These are phyloP conservation scores for Solanum lycopersicoides DNA, from an alignment of 257 asterid species.

Conservation along the genomic window DNA sequence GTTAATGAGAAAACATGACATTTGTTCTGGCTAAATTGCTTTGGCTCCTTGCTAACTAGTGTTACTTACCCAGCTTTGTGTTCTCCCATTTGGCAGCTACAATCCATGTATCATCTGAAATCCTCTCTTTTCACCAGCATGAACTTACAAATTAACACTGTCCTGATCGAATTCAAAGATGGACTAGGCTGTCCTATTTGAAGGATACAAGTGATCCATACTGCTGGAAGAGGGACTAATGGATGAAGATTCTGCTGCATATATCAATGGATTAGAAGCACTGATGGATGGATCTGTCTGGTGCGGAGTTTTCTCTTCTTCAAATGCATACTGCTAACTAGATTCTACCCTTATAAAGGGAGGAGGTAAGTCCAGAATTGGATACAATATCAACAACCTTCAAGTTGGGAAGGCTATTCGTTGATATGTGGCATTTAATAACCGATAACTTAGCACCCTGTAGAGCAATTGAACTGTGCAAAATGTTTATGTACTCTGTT, in stretches of 20 bases:
- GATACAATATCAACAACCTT: neutral
- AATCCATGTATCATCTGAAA: neutral
- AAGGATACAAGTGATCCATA: neutral
- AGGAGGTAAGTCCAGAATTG: neutral
- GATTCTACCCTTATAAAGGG: neutral
- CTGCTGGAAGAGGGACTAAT: neutral
- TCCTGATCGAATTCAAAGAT: neutral
- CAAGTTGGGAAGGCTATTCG: neutral
- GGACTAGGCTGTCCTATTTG: neutral
- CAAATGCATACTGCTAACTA: neutral
- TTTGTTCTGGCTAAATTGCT: constrained; percentile 24
- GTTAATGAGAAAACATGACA: constrained; percentile 45
- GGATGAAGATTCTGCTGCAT: neutral
- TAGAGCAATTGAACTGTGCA: neutral
- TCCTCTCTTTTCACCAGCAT: neutral
- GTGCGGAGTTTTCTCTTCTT: neutral
- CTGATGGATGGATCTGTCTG: neutral
- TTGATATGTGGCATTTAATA: neutral
- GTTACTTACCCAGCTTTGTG: neutral
- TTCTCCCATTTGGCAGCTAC: neutral
- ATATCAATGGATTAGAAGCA: neutral
- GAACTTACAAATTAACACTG: neutral
- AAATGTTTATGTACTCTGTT: neutral
- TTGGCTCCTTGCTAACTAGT: neutral
- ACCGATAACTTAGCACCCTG: neutral